phyloP scores from a whole-genome alignment of 2,329 filamentous ascomycete genomes.

The Fusarium proliferatum region DNA sequence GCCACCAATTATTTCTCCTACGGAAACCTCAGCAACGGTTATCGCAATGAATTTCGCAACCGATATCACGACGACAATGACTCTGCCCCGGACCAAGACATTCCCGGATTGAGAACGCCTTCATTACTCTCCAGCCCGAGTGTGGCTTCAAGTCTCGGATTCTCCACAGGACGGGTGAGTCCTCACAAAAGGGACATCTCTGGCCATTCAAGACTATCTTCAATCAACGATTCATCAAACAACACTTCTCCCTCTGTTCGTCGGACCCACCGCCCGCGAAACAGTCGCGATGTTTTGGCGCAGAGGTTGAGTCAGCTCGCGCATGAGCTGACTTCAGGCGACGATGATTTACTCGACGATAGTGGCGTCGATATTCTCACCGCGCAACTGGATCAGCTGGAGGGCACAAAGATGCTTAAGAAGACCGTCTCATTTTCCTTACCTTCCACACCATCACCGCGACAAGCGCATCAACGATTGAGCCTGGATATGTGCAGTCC shows the following conservation, averaged over 20 bases:
- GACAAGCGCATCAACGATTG: slow-evolving; percentile 30
- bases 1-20: slow-evolving; percentile 42
- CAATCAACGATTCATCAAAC: slow-evolving; percentile 34
- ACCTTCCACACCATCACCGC: slow-evolving; percentile 35
- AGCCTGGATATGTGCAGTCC: slow-evolving; percentile 45
- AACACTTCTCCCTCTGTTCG: slow-evolving; percentile 42
- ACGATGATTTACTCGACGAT: slow-evolving; percentile 51
- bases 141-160: slow-evolving; percentile 49
- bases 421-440: slow-evolving; percentile 39
- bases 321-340: slow-evolving; percentile 51
- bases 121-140: slow-evolving; percentile 50
- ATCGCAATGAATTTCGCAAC: slow-evolving; percentile 40
- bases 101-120: slow-evolving; percentile 43
- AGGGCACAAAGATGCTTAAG: slow-evolving; percentile 38
- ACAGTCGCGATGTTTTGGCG: slow-evolving; percentile 56
- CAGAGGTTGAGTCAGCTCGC: slow-evolving; percentile 54
- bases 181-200: slow-evolving; percentile 48
- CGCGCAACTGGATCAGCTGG: slow-evolving; percentile 52
- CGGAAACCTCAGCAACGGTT: slow-evolving; percentile 24
- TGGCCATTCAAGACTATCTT: slow-evolving; percentile 37
- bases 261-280: slow-evolving; percentile 24
- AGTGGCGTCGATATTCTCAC: slow-evolving; percentile 51
- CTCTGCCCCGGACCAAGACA: slow-evolving; percentile 32
- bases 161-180: slow-evolving; percentile 47
- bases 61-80: slow-evolving; percentile 43